Conservation (phyloP, 345 rosid genomes). For the Zanthoxylum bungeanum region DNA sequence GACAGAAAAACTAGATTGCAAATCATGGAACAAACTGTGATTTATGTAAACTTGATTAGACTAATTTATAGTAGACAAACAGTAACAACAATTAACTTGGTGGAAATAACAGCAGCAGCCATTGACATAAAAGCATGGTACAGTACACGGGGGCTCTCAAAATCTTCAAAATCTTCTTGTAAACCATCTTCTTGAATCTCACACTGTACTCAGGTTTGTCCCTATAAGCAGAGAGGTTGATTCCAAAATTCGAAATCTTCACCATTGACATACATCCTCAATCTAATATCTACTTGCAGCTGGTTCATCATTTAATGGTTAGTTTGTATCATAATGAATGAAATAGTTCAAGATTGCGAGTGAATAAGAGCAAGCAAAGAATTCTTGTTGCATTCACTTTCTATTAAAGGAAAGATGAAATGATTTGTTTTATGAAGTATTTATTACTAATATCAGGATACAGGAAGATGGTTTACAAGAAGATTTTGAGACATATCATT, state of each 20-base stretch:
- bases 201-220: too few relatives aligned
- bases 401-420: not conserved
- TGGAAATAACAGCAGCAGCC: not conserved
- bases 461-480: not conserved
- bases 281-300: too few relatives aligned
- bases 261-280: too few relatives aligned
- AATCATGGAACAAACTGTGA: not conserved
- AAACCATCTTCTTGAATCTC: not conserved
- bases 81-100: not conserved
- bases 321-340: not conserved
- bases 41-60: not conserved
- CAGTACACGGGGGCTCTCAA: too few relatives aligned
- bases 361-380: not conserved
- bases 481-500: not conserved
- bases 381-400: constrained; percentile 1
- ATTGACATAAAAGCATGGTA: too few relatives aligned
- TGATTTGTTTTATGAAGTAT: not conserved
- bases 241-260: too few relatives aligned
- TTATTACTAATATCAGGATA: not conserved
- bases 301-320: too few relatives aligned
- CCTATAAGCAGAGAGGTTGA: too few relatives aligned
- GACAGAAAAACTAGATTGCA: not conserved
- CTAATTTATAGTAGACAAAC: not conserved
- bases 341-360: not conserved
- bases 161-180: not conserved